These are phyloP conservation scores for Bipolaris bicolor DNA, from an alignment of 2,329 filamentous ascomycete species.

Conservation along the genomic window DNA sequence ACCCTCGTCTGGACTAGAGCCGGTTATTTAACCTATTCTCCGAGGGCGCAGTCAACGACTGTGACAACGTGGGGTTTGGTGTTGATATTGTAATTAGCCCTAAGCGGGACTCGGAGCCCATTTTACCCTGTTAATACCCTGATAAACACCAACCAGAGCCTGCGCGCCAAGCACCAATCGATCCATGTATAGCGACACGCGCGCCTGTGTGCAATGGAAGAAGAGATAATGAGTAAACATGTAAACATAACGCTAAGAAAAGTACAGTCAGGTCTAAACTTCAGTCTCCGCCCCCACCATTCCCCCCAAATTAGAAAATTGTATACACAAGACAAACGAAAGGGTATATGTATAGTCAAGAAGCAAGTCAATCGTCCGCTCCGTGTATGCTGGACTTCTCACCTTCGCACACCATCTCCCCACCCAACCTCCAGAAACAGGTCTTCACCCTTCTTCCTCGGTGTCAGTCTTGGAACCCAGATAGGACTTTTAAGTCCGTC, in stretches of 20 bases:
- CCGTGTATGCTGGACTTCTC: background rate
- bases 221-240: slow-evolving; percentile 11
- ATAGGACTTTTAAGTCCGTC: slow-evolving; percentile 53
- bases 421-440: slow-evolving; percentile 58
- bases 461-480: slow-evolving; percentile 70
- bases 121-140: background rate
- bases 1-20: slow-evolving; percentile 15
- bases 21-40: slow-evolving; percentile 31
- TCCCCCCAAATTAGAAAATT: slow-evolving; percentile 6
- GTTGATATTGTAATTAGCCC: background rate
- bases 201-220: background rate
- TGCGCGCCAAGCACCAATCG: slow-evolving; percentile 6
- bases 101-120: background rate
- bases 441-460: slow-evolving; percentile 69
- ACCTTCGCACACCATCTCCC: slow-evolving; percentile 14
- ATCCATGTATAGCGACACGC: background rate
- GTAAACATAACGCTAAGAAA: slow-evolving; percentile 7
- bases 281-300: background rate
- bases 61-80: slow-evolving; percentile 12
- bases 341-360: slow-evolving; percentile 7
- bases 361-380: background rate
- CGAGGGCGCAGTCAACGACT: slow-evolving; percentile 10
- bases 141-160: background rate
- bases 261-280: slow-evolving; percentile 7
- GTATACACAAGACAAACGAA: slow-evolving; percentile 15